Evolutionary conservation across 2,329 filamentous ascomycete genomes (phyloP), one percentile per base, ranked within the genome.

Genomic region (Fusarium lateritium): DNA sequence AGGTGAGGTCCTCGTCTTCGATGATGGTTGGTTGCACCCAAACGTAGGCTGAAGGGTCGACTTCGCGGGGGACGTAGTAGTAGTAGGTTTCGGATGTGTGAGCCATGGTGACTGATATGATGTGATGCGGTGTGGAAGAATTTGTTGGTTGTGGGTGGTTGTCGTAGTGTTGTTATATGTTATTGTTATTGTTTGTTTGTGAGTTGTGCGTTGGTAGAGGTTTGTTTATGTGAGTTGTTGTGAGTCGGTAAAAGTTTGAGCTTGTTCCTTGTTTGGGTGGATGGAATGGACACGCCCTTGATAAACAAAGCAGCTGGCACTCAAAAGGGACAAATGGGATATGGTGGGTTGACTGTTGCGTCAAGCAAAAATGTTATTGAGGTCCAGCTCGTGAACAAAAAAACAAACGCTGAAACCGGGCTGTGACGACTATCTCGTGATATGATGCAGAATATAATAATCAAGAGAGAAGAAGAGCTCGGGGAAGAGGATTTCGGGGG

Each of bases 1-100:
- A 89, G 76, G 83, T 88, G 38, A 89, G 80, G 67, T 89, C 87
- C 58, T 88, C 86, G 73, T 89, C 87, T 57, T 89, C 86, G 71
- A 89, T 89, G 63, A 86, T 80, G 49, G 84, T 88, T 34, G 84
- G 83, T 55, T 84, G 81, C 66, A 86, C 82, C 86, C 86, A 88
- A 45, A 77, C 65, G 62, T 79, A 76, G 42, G 77, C 73, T 56
- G 69, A 61, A 62, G 72, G 67, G 57, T 81, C 79, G 62, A 80
- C 71, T 67, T 81, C 77, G 44, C 72, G 64, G 11, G 78, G 77
- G n/a, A 79, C 70, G 45, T 77, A 67, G 66, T 74, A 77, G 72
- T 76, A 80, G 74, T 75, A 77, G 13, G 66, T 70, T 56, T 77
- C 73, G 36, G 65, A 68, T 71, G 67, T 51, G 44, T 71, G 57